Evolutionary conservation across 805 yeast genomes (phyloP), one percentile per base, ranked within the genome.

Genomic region (Teunomyces tritomae): DNA sequence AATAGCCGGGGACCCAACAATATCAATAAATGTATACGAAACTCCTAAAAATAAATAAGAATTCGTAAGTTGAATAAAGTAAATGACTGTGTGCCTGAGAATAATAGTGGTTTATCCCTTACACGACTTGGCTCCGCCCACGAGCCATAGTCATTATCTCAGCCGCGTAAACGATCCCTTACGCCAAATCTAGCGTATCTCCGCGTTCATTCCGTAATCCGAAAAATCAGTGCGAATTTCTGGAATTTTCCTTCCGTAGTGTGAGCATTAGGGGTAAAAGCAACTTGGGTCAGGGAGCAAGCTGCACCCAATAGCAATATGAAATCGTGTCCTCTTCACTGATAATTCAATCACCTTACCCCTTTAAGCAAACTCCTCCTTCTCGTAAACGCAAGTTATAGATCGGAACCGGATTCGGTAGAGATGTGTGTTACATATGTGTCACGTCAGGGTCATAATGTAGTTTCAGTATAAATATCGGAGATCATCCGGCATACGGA

Each of bases 401-500:
- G 24, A 20, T 11, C 26, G 39, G 39, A 11, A 7, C 20, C 39
- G 27, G 28, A 35, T 8, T 4, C 39, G 39, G 39, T 17, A 3
- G 20, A 11, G n/a, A 17, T 8, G 16, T 17, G 36, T 37, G 16
- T 20, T 37, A 24, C 14, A n/a, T 11, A 36, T 20, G 28, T 24
- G 40, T 37, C 40, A 37, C 16, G 40, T 37, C 29, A 26, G 28
- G 29, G 29, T 26, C 8, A 26, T 26, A 26, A 17, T 8, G 14
- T 7, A 37, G 40, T 37, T 37, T 37, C 40, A 37, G 14, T 37
- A 13, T n/a, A 37, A 37, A 9, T 37, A 8, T 24, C 40, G 40
- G 40, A 37, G 40, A 17, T 37, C 14, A 37, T 10, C 29, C 40
- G 32, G 36, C 37, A 43, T 40, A 39, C 35, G 40, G 40, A 30